Conservation (phyloP, 164 flowering plant species). For the Berberis thunbergii region DNA sequence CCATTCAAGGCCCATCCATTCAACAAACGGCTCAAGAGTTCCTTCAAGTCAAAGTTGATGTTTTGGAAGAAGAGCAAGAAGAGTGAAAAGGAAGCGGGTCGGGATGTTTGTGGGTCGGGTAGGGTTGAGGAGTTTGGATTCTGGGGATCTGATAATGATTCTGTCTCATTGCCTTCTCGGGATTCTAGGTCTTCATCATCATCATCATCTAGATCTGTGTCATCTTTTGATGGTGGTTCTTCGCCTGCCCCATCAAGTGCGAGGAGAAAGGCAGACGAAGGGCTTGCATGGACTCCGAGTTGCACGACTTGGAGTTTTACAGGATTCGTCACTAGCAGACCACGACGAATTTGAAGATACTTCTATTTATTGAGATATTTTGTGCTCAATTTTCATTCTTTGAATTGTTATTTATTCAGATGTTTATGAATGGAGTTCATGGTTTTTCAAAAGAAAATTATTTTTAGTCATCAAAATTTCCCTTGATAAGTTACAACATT, state of each 20-base stretch:
- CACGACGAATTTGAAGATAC: neutral
- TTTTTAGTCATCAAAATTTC: too few relatives aligned
- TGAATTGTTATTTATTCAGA: too few relatives aligned
- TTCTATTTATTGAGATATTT: too few relatives aligned
- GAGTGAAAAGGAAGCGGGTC: slow-evolving; percentile 57
- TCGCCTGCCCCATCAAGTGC: neutral
- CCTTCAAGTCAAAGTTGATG: slow-evolving; percentile 7
- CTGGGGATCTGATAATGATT: neutral
- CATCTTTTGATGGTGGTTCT: neutral
- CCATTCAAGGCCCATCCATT: slow-evolving; percentile 18
- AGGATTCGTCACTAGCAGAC: neutral
- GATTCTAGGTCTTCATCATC: neutral
- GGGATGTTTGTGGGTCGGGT: slow-evolving; percentile 7
- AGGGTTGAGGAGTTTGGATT: neutral
- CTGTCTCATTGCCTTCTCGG: neutral
- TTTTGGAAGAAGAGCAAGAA: slow-evolving; percentile 26
- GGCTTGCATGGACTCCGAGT: neutral
- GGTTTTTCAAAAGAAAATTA: too few relatives aligned
- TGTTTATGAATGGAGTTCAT: too few relatives aligned
- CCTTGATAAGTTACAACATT: too few relatives aligned
- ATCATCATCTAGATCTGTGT: neutral
- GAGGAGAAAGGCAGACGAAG: neutral
- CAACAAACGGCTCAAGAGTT: neutral
- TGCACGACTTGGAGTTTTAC: neutral
- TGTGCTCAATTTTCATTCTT: too few relatives aligned